Evolutionary conservation across 352 stramenopile genomes (phyloP).

Genomic region (Discostella stelligera): DNA sequence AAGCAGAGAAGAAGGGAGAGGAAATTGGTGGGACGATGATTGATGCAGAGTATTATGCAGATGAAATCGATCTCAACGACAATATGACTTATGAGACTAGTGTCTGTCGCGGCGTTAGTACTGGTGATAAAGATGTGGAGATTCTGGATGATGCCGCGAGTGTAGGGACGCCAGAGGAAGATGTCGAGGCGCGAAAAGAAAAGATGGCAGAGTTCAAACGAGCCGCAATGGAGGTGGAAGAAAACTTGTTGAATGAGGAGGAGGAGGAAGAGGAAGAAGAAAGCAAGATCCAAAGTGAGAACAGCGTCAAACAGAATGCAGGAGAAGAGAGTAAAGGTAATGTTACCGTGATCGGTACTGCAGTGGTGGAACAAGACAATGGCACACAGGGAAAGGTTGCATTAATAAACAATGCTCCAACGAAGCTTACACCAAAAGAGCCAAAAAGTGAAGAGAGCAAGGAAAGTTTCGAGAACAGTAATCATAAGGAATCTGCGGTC

Average conservation of each 20-base stretch:
- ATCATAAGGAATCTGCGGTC: too few relatives aligned
- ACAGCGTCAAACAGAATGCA: background rate
- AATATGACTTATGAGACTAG: background rate
- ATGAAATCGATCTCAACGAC: conserved; percentile 1
- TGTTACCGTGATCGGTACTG: background rate
- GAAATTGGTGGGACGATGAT: conserved; percentile 36
- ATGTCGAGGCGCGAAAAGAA: conserved; percentile 18
- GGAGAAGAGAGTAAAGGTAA: conserved; percentile 1
- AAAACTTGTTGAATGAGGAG: conserved; percentile 31
- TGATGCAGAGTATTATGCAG: conserved; percentile 12
- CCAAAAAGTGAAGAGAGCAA: too few relatives aligned
- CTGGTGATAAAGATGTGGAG: conserved; percentile 4
- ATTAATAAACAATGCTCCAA: background rate
- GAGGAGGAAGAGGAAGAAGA: background rate
- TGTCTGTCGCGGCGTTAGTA: background rate
- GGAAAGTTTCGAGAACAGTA: too few relatives aligned
- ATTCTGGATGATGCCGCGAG: conserved; percentile 20
- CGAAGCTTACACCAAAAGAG: background rate
- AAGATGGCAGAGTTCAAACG: conserved; percentile 37
- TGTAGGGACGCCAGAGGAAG: conserved; percentile 22
- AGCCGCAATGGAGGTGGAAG: conserved; percentile 37
- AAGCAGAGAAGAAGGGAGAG: conserved; percentile 43
- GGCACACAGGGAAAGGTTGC: background rate
- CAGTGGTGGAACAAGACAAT: conserved; percentile 17
- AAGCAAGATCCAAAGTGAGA: conserved; percentile 10